A percentile compares a stretch with the other conserved stretches of the same genome.
Conservation (phyloP, 2,329 filamentous ascomycete species). For the Penicillium sp. region DNA sequence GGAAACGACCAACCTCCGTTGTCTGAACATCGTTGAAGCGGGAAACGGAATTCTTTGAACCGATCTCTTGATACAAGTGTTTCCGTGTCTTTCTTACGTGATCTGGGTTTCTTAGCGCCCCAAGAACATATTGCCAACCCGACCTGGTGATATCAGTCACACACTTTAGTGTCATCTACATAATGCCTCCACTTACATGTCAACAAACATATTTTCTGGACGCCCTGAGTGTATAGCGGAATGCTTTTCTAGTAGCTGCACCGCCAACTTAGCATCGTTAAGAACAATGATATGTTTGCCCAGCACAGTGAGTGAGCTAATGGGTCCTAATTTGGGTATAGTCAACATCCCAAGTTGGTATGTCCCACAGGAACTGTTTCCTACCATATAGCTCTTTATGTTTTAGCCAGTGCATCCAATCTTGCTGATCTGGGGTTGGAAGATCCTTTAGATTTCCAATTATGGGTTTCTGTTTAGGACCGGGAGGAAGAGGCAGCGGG, state of each 20-base stretch:
- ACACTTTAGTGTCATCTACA: background rate
- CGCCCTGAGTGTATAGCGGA: slow-evolving; percentile 27
- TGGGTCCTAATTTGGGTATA: slow-evolving; percentile 22
- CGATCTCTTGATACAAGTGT: slow-evolving; percentile 45
- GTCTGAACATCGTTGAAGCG: slow-evolving; percentile 45
- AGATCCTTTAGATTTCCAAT: slow-evolving; percentile 51
- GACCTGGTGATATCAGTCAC: slow-evolving; percentile 12
- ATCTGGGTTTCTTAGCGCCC: slow-evolving; percentile 35
- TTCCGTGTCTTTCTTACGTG: slow-evolving; percentile 44
- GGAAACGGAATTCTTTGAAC: slow-evolving; percentile 40
- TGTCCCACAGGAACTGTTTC: background rate
- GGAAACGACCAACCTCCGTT: slow-evolving; percentile 42
- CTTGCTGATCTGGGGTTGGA: slow-evolving; percentile 37
- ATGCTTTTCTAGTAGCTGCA: slow-evolving; percentile 33
- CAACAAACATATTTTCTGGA: slow-evolving; percentile 27
- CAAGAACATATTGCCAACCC: slow-evolving; percentile 40
- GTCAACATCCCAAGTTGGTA: background rate
- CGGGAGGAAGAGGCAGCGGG: slow-evolving; percentile 44
- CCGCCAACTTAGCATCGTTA: slow-evolving; percentile 27
- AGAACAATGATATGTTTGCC: slow-evolving; percentile 34
- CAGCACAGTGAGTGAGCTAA: slow-evolving; percentile 35
- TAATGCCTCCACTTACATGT: slow-evolving; percentile 30
- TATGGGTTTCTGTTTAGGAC: slow-evolving; percentile 47
- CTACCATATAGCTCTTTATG: slow-evolving; percentile 40
- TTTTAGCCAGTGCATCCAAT: slow-evolving; percentile 42